A percentile compares a stretch with the other conserved stretches of the same genome.
Evolutionary conservation across 352 stramenopile genomes (phyloP).

Genomic region (Phytophthora hybrid): DNA sequence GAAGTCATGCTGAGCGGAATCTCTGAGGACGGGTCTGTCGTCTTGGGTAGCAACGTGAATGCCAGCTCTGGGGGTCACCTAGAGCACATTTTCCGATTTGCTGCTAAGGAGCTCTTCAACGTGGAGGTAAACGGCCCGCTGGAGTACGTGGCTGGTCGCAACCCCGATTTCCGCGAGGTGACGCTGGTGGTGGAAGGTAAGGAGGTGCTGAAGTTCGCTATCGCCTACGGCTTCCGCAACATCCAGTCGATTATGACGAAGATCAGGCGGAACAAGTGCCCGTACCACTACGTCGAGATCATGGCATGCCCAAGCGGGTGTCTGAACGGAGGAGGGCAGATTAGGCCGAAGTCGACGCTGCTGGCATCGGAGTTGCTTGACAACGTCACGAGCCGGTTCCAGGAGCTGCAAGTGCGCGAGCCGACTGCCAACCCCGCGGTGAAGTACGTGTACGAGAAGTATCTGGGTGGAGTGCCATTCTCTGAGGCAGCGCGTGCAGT

Average conservation of each 20-base stretch:
- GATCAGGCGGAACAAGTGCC: conserved; percentile 90
- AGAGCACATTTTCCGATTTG: conserved; percentile 93
- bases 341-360: conserved; percentile 75
- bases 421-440: conserved; percentile 77
- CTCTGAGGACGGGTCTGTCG: conserved; percentile 53
- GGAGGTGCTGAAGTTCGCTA: conserved; percentile 93
- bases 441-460: conserved; percentile 85
- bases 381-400: conserved; percentile 74
- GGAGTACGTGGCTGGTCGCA: conserved; percentile 89
- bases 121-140: conserved; percentile 86
- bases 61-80: conserved; percentile 90
- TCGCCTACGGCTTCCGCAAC: conserved; percentile 97
- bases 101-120: conserved; percentile 90
- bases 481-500: conserved; percentile 65
- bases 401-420: conserved; percentile 65
- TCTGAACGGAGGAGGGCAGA: conserved; percentile 97
- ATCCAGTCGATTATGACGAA: conserved; percentile 96
- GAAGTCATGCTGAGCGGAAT: conserved; percentile 81
- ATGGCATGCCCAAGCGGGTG: conserved; percentile 99
- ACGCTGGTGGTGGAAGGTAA: conserved; percentile 73
- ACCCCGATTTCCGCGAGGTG: conserved; percentile 91
- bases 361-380: conserved; percentile 63
- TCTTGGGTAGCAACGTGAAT: conserved; percentile 72
- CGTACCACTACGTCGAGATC: conserved; percentile 98
- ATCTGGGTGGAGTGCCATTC: conserved; percentile 79